These are phyloP conservation scores for Podila minutissima DNA, from an alignment of 192 early-diverging fungal species.

Conservation along the genomic window DNA sequence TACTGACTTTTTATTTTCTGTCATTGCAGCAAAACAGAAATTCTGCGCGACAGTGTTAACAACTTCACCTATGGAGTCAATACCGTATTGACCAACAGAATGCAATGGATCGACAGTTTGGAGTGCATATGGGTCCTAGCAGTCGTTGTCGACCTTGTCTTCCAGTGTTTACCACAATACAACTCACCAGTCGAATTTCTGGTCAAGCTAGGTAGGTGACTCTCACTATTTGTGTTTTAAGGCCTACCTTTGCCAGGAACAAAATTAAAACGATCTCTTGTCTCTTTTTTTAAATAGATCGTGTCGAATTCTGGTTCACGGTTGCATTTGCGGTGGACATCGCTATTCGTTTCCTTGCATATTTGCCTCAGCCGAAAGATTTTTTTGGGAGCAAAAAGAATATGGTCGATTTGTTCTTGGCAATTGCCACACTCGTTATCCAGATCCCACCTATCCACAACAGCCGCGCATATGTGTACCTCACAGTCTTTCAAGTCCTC, in stretches of 20 bases:
- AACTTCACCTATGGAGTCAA: constrained; percentile 24
- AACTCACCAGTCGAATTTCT: constrained; percentile 23
- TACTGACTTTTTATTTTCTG: background rate
- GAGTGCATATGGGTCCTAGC: constrained; percentile 53
- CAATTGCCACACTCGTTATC: constrained; percentile 58
- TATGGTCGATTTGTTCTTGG: constrained; percentile 57
- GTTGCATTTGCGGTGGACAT: constrained; percentile 61
- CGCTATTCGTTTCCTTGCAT: constrained; percentile 50
- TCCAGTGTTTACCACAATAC: constrained; percentile 57
- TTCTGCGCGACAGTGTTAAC: constrained; percentile 31
- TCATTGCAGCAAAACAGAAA: constrained; percentile 15
- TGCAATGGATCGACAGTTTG: constrained; percentile 17
- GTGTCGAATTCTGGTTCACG: constrained; percentile 57
- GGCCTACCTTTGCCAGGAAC: background rate
- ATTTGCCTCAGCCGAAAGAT: constrained; percentile 24
- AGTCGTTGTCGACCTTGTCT: constrained; percentile 59
- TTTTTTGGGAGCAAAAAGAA: constrained; percentile 62
- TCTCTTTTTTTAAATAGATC: constrained; percentile 32
- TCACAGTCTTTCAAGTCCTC: constrained; percentile 64
- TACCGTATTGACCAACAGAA: constrained; percentile 6
- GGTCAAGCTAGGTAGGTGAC: constrained; percentile 33
- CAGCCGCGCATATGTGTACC: constrained; percentile 54
- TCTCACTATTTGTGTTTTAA: background rate
- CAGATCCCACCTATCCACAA: constrained; percentile 60
- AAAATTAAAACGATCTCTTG: background rate